Evolutionary conservation across 2,329 filamentous ascomycete species (phyloP), one percentile per base, ranked within the genome.

Genomic region (Pseudogymnoascus sp.): DNA sequence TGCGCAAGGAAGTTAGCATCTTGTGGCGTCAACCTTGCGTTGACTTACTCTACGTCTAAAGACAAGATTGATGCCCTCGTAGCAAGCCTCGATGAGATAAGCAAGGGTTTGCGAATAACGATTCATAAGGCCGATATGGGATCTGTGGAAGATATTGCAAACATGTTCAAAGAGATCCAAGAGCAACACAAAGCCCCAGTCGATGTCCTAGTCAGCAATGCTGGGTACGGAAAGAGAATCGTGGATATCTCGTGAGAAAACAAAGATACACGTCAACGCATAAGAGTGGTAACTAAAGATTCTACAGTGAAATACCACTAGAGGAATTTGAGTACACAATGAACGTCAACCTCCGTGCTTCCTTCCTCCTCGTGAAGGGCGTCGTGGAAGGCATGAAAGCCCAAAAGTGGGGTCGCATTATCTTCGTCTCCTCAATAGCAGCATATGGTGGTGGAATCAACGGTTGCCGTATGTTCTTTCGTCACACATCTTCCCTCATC

Each of bases 121-220:
- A 75, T 77, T 4, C 84, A 88, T 73, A 76, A 82, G 68, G 81
- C 84, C 14, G 84, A 89, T 68, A 80, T 87, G 64, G 78, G 77
- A 14, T 79, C 78, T 6, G 77, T 80, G 4, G 78, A 79, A 5
- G 80, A 83, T 57, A 81, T 87, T 34, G 73, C 80, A 45, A 70
- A 73, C 3, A 78, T 88, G 67, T 86, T 85, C 64, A 68, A 76
- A 12, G 79, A 85, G 63, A 81, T 88, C 47, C 74, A 79, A 59
- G 69, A 74, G 0, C 70, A 80, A 61, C 84, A 88, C 70, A 77
- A 69, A 4, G 77, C 78, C 1, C 83, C 84, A 0, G 83, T 66
- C 5, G 65, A 88, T 69, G 87, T 90, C 21, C 75, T 89, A 2
- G 73, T 90, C 26, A 83, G 82, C 8, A 90, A 90, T 69, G 87